Conservation (phyloP, 345 rosid species). For the Mangifera indica region DNA sequence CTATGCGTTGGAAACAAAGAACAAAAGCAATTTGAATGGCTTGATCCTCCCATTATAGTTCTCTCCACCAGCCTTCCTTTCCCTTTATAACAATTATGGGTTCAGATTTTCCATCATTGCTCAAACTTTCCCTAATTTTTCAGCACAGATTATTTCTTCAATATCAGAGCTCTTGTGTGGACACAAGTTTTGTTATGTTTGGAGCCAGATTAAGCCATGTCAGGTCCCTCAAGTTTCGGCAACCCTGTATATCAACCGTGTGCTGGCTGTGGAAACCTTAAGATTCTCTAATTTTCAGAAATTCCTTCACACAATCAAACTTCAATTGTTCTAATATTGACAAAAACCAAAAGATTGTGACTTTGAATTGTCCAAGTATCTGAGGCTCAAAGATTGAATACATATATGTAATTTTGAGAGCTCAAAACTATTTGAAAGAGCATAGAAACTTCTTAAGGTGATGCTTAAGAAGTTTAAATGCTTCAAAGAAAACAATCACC, state of each 20-base stretch:
- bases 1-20: background rate
- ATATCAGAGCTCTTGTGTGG: background rate
- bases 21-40: background rate
- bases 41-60: background rate
- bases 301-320: background rate
- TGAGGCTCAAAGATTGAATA: background rate
- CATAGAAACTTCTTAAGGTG: background rate
- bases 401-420: background rate
- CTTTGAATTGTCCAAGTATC: background rate
- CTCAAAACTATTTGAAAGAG: constrained; percentile 6
- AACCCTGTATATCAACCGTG: background rate
- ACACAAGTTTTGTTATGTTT: constrained; percentile 2
- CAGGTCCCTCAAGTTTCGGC: constrained; percentile 10
- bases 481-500: constrained; percentile 7
- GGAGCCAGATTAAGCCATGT: constrained; percentile 29
- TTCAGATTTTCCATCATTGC: background rate
- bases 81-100: constrained; percentile 18
- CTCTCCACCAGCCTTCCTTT: constrained; percentile 13
- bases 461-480: background rate
- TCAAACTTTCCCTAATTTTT: background rate
- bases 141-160: constrained; percentile 23
- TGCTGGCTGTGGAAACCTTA: background rate
- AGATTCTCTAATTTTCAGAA: background rate
- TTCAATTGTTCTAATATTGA: background rate
- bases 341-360: background rate